These are phyloP conservation scores for Malus sylvestris DNA, from an alignment of 306 rosid species.

Conservation along the genomic window DNA sequence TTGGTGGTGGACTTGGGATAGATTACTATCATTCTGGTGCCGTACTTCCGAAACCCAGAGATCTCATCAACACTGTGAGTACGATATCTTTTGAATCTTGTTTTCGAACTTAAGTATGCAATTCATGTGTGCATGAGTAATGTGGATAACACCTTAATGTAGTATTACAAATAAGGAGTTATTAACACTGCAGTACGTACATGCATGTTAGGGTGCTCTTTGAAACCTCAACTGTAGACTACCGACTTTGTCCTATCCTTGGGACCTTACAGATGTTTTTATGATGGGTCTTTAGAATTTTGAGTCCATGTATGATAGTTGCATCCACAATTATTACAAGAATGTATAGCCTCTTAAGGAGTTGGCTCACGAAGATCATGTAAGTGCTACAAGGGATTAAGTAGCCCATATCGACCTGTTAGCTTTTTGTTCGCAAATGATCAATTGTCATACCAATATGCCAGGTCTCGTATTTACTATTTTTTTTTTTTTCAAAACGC, in stretches of 20 bases:
- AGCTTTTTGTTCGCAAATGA: background rate
- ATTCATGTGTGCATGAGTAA: background rate
- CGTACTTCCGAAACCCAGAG: constrained; percentile 77
- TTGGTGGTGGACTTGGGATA: constrained; percentile 96
- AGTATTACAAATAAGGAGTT: background rate
- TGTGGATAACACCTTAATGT: background rate
- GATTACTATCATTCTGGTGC: constrained; percentile 87
- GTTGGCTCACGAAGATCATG: background rate
- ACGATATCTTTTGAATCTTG: constrained; percentile 5
- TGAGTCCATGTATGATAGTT: background rate
- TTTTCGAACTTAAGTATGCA: background rate
- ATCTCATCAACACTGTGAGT: constrained; percentile 82
- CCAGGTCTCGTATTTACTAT: background rate
- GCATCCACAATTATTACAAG: background rate
- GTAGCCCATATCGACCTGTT: background rate
- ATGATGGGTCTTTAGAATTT: background rate
- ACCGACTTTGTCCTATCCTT: background rate
- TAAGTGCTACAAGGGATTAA: background rate
- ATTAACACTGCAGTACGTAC: background rate
- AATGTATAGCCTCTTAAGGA: background rate
- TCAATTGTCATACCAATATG: background rate
- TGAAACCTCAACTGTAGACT: background rate
- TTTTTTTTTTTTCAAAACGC: background rate
- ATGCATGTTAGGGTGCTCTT: background rate
- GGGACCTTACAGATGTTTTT: background rate